Base-by-base conservation (phyloP, 345 rosid species). In the Raphanus raphanistrum region DNA sequence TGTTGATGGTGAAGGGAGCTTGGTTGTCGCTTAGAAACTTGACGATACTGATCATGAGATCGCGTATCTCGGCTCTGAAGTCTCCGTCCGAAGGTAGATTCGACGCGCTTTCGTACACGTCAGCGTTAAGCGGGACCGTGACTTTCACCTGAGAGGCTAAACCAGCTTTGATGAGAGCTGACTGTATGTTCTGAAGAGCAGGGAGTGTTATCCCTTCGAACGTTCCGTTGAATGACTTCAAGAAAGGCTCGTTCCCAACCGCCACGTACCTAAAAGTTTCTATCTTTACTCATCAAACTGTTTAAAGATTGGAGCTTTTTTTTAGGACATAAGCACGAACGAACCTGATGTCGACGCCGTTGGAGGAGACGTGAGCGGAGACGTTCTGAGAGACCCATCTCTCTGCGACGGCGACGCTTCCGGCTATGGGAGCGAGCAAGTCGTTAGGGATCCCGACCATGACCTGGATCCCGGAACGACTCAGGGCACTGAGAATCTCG, bases 401-500 rank as follows among this genome's bases (percentile, higher is more conserved):
- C 77, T 86, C 90, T 0, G 93, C 93, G 6, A 87, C 91, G 59
- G 86, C 82, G 35, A 84, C 81, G 60, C 84, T 83, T 12, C 26
- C 75, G 55, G 96, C 89, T 17, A 90, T 16, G 72, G 87, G 21
- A 29, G 77, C 63, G 26, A 90, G 93, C 85, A 86, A 80, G 28
- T 90, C 96, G 72, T 90, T 90, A 9, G 96, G 93, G 64, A 90
- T 90, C 27, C 93, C 96, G 66, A 86, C 91, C 96, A 90, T 89
- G 25, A 87, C 96, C 71, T 90, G 87, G 83, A 90, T 84, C 70
- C 89, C 88, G 28, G 93, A 74, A 58, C 83, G 83, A 2, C 86
- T 77, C 13, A 90, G 84, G 17, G 90, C 93, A 4, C 65, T 82
- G 55, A 90, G 68, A 6, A 81, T 73, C 10, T 50, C 27, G 0